Evolutionary conservation across 352 stramenopile species (phyloP), one percentile per base, ranked within the genome.

Genomic region (Globisporangium okanoganense): DNA sequence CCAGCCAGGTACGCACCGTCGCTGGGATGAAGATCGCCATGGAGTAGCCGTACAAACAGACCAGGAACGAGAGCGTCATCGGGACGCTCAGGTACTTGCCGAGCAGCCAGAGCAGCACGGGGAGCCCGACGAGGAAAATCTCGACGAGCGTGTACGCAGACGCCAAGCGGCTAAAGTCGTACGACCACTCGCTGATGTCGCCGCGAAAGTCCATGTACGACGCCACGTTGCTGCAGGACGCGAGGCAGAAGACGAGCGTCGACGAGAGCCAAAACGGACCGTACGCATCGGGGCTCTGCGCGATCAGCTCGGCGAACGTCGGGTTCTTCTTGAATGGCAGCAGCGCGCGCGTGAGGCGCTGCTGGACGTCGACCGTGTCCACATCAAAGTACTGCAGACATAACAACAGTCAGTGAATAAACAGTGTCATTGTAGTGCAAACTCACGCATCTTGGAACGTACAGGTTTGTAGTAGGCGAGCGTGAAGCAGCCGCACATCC

Each of bases 31-130:
- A 94, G 58, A 94, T 78, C 40, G 79, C 75, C 49, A 81, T 85
- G 20, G 84, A 94, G 70, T 95, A 95, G 13, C 86, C 86, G 50
- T 95, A 95, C 5, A 94, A 69, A 67, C 86, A 95, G 22, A 95
- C 63, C 18, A 95, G 75, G 66, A 89, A 94, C 56, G 86, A 87
- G 41, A 95, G 66, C 51, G 79, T 70, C 75, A 95, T 79, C 7
- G 84, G 81, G 31, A 92, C 66, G 58, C 79, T 71, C 27, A 89
- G 73, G 58, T 95, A 95, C 62, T 92, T 93, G 41, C 82, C 82
- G 35, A 85, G 69, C 13, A 87, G 58, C 86, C 86, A 95, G n/a
- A 94, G 72, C 6, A 92, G 49, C 41, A 90, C 69, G 20, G 86
- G 86, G 18, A 95, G 56, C 2, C 79, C 84, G 9, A 95, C 36